A percentile compares a stretch with the other conserved stretches of the same genome.
phyloP scores from a whole-genome alignment of 116 monocot genomes.

The Dioscorea cayenensis region DNA sequence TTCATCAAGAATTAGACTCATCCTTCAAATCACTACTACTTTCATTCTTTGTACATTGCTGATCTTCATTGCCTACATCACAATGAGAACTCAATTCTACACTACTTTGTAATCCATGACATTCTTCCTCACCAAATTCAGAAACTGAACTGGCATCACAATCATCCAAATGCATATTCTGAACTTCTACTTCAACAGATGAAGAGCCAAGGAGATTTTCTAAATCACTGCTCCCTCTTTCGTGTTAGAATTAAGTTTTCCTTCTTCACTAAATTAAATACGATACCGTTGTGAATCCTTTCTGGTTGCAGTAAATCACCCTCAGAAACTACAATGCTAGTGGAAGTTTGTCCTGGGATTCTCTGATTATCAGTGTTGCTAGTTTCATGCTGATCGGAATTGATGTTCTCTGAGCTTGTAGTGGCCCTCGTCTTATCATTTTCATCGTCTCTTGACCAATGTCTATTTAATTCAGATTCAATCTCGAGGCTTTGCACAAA shows the following conservation, averaged over 20 bases:
- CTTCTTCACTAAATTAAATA: constrained; percentile 66
- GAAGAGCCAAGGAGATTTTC: constrained; percentile 15
- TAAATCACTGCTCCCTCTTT: constrained; percentile 10
- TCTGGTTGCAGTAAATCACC: constrained; percentile 71
- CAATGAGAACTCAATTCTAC: neutral
- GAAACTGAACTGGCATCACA: constrained; percentile 47
- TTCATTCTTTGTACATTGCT: too few relatives aligned
- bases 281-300: constrained; percentile 51
- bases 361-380: neutral
- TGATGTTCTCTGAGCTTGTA: constrained; percentile 25
- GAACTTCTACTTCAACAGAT: constrained; percentile 29
- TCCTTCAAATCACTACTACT: too few relatives aligned
- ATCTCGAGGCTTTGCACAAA: constrained; percentile 65
- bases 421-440: constrained; percentile 10
- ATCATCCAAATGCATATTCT: constrained; percentile 47
- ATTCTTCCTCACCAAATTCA: constrained; percentile 32
- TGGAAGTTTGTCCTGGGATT: constrained; percentile 7
- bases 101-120: constrained; percentile 4
- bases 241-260: constrained; percentile 23
- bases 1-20: too few relatives aligned
- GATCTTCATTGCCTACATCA: neutral
- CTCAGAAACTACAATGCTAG: constrained; percentile 58
- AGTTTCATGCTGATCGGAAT: constrained; percentile 5
- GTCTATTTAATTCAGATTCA: constrained; percentile 26
- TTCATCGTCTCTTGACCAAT: constrained; percentile 17